Base-by-base conservation (phyloP, 1,284 basidiomycete species). In the Anthracocystis walkeri region DNA sequence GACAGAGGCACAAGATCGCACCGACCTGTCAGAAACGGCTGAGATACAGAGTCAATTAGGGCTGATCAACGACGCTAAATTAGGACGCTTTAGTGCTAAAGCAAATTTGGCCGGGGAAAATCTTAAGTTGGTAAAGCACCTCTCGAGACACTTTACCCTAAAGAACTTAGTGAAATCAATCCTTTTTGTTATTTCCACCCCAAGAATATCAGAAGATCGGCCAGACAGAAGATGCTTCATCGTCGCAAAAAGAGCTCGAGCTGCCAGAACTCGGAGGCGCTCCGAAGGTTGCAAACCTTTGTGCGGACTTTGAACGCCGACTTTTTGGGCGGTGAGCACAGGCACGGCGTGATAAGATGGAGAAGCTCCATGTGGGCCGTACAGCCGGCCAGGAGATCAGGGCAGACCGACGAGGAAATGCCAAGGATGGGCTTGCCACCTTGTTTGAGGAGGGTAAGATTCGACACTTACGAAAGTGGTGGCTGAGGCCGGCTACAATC, bases 391-490 rank as follows among this genome's bases (percentile, higher is more conserved):
- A 38, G 14, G 16, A 14, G 35, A 38, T 33, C 33, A 12, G 7
- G 33, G 33, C 33, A 33, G 33, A 33, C 33, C 7, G 33, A 48
- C 46, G 27, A 31, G 46, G 16, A 29, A 46, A 27, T 14, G 45
- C 45, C 45, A 46, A 46, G 45, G 11, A 20, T 14, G 21, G 35
- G 33, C 49, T 35, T 35, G 31, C 41, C 33, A 38, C 40, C 7
- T 52, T 33, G 49, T 51, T 20, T 40, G 23, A 35, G 29, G 20
- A 52, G 42, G 29, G 29, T 29, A 4, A 29, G 29, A 29, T 29
- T 29, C 49, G 40, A 46, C 63, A 40, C 40, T 59, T 20, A 65
- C 38, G 51, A 42, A 65, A 56, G 51, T 59, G 56, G 55, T 55
- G 57, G 57, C 40, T 20, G 57, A 31, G 16, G 45, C 21, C 18